Base-by-base conservation (phyloP, 176 grass and related monocot genomes). In the Hyparrhenia diplandra region DNA sequence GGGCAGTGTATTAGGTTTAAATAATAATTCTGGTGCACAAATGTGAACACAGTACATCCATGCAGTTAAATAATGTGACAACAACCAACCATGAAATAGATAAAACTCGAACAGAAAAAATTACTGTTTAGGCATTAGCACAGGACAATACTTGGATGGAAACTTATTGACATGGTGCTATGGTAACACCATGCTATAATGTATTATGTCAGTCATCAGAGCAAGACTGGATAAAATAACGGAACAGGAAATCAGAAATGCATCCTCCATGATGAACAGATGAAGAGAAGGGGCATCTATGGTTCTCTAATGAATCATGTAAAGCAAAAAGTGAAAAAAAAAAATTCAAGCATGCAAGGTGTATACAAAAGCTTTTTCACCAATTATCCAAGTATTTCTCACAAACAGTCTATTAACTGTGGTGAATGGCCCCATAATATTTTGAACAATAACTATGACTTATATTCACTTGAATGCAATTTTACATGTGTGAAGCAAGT, bases 401-500 rank as follows among this genome's bases (percentile, higher is more conserved):
- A 61, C 51, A 7, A 79, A 62, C 5, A 62, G 25, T 40, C 32
- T 39, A 40, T 60, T 14, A 59, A 60, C 3, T 77, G 25, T 76
- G n/a, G 8, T 42, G 35, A 58, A 42, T 10, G 39, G 36, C 4
- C 39, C n/a, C n/a, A n/a, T n/a, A n/a, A n/a, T n/a, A n/a, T n/a
- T n/a, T n/a, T 59, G 18, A 83, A 62, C n/a, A 82, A 81, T 31
- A 58, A 72, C 25, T 20, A 23, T 52, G n/a, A 80, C 49, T 29
- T 37, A 49, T 30, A 20, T 84, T 39, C 28, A 64, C 27, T 30
- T 49, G 58, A 74, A 24, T 58, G 39, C 69, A 69, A 69, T 64
- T 4, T 34, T 69, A 81, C 31, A 87, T 77, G 27, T 34, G 62
- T 27, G 13, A 14, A 87, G 75, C 27, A 77, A 59, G 64, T 60